Conservation (phyloP, 208 protist species). For the Acanthamoeba lenticulata region DNA sequence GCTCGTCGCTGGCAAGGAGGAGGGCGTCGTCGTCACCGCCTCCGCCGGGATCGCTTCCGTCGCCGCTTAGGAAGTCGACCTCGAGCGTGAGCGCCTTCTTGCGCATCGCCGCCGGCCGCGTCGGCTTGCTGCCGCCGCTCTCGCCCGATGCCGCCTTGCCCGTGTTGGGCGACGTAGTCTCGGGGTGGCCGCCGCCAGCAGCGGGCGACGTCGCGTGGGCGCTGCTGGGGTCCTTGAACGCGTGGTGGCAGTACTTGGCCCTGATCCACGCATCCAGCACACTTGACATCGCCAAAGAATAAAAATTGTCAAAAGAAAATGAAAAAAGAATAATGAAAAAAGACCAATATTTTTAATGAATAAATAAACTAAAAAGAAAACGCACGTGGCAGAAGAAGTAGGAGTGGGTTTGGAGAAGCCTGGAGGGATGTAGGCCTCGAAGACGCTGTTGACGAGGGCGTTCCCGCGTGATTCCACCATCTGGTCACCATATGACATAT, state of each 20-base stretch:
- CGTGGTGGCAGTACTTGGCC: background rate
- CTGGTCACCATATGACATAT: background rate
- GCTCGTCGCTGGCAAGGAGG: too few species aligned
- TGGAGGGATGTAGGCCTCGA: background rate
- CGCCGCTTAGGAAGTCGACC: background rate
- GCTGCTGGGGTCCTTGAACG: background rate
- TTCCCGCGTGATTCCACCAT: background rate
- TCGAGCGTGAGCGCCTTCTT: background rate
- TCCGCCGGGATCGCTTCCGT: background rate
- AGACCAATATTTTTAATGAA: too few species aligned
- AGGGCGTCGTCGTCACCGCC: background rate
- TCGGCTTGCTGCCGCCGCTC: too few species aligned
- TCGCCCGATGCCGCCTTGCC: too few species aligned
- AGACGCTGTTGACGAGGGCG: background rate
- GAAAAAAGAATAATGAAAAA: background rate
- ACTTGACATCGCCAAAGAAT: background rate
- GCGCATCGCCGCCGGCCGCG: too few species aligned
- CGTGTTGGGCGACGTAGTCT: too few species aligned
- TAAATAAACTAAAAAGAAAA: background rate
- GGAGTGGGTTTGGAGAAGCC: background rate
- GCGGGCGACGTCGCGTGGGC: too few species aligned
- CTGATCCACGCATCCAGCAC: background rate
- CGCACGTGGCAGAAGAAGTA: background rate
- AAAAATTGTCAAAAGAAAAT: background rate
- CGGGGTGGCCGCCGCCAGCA: too few species aligned